These are phyloP conservation scores for Apophysomyces variabilis DNA, from an alignment of 371 early-diverging fungal species.

Conservation along the genomic window DNA sequence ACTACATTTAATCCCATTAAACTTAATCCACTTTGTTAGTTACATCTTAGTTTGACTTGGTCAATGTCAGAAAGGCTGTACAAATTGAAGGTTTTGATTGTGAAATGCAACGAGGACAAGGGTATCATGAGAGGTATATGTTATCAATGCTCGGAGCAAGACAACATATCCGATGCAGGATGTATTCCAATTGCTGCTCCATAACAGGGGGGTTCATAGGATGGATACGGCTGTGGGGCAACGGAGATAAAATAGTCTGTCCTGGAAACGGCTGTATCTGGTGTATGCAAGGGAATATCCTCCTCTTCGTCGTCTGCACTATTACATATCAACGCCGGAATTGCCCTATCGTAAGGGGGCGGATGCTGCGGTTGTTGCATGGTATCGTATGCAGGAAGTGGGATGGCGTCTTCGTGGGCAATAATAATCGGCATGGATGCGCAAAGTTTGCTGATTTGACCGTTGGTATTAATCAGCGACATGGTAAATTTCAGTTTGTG, in stretches of 20 bases:
- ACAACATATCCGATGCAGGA: neutral
- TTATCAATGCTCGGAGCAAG: neutral
- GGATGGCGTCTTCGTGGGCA: neutral
- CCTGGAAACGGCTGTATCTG: neutral
- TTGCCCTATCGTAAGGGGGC: neutral
- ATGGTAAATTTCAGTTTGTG: conserved; percentile 46
- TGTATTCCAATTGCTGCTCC: neutral
- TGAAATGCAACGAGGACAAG: too few relatives aligned
- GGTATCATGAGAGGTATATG: too few relatives aligned
- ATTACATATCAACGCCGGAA: neutral
- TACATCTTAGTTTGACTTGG: too few relatives aligned
- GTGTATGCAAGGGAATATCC: neutral
- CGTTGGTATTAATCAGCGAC: conserved; percentile 34
- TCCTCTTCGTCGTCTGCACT: conserved; percentile 2
- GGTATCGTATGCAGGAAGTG: conserved; percentile 19
- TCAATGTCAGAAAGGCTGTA: too few relatives aligned
- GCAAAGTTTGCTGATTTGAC: conserved; percentile 34
- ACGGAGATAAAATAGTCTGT: neutral
- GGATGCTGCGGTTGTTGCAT: neutral
- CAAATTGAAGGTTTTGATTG: too few relatives aligned
- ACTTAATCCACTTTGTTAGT: too few relatives aligned
- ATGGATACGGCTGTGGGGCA: neutral
- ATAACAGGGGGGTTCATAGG: neutral
- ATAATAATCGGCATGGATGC: conserved; percentile 40
- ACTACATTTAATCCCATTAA: too few relatives aligned